Evolutionary conservation across 2,329 filamentous ascomycete genomes (phyloP).

Genomic region (Lasiodiplodia sp.): DNA sequence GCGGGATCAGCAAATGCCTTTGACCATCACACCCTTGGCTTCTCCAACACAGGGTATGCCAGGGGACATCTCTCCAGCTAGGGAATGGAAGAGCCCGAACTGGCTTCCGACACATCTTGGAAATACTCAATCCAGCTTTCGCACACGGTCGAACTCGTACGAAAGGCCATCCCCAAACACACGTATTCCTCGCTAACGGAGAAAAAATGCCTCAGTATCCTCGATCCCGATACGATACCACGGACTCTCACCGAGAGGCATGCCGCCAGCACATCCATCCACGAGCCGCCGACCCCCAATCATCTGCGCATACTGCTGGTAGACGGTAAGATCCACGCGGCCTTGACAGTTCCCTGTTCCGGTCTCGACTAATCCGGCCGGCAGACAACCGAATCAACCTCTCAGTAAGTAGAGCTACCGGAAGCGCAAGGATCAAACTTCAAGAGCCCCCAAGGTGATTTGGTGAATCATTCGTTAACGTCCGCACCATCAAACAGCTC

Average conservation of each 20-base stretch:
- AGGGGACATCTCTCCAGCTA: background rate
- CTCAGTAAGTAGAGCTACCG: slow-evolving; percentile 1
- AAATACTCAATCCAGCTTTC: background rate
- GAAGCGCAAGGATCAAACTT: background rate
- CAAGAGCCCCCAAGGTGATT: background rate
- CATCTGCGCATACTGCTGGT: slow-evolving; percentile 14
- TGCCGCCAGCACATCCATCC: background rate
- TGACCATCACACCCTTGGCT: background rate
- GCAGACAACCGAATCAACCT: slow-evolving; percentile 30
- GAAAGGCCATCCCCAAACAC: background rate
- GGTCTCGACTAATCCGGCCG: background rate
- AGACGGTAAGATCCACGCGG: slow-evolving; percentile 3
- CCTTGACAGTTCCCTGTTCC: no score
- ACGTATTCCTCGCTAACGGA: background rate
- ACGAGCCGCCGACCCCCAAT: slow-evolving; percentile 1
- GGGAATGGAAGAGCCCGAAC: slow-evolving; percentile 3
- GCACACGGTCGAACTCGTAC: background rate
- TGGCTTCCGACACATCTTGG: slow-evolving; percentile 9
- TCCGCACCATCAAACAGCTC: slow-evolving; percentile 34
- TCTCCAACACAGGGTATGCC: background rate
- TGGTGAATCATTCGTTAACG: background rate
- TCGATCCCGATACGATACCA: background rate
- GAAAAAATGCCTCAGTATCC: background rate
- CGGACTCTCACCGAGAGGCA: background rate
- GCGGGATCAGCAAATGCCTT: background rate